Base-by-base conservation (phyloP, 1,139 yeast species). In the Geotrichum phurueaensis region DNA sequence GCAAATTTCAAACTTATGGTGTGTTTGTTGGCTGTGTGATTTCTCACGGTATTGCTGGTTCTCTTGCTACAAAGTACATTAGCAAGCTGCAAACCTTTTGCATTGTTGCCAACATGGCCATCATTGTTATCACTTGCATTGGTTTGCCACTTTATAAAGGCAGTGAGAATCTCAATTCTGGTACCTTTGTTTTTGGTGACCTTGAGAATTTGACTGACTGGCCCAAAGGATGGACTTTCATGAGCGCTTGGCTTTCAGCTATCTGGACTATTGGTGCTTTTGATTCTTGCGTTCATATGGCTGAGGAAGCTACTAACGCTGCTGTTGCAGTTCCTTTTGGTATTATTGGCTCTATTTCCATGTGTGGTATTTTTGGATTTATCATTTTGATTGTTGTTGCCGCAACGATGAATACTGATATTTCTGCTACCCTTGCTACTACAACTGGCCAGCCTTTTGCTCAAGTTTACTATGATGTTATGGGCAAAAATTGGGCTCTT, bases 401-500 rank as follows among this genome's bases (percentile, higher is more conserved):
- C 60, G 85, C 87, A 31, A 81, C 86, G 68, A 80, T 85, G 69
- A 78, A 76, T 63, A 78, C 80, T 9, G 85, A 85, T 69, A 70
- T 84, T 45, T 73, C 68, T 5, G 68, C 77, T 12, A 76, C 84
- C 56, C 64, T 73, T 51, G 70, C 67, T 54, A 63, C 74, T 20
- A 50, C 67, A 9, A 54, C 58, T 66, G 70, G 70, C 29, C 71
- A 73, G 64, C 74, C 75, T 12, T 68, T 74, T 69, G 91, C 94
- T 15, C 90, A 85, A 72, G 78, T 87, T 58, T 77, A 85, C 62
- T 80, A 76, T 68, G 86, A 87, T 70, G 80, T 86, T 0, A 76
- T 87, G 62, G 94, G 94, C 51, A 83, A 82, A 68, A 76, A 79
- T 57, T 86, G 91, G 89, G 85, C 91, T 1, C 60, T 76, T n/a